Base-by-base conservation (phyloP, 2,329 filamentous ascomycete genomes). In the Nigrograna mackinnonii region DNA sequence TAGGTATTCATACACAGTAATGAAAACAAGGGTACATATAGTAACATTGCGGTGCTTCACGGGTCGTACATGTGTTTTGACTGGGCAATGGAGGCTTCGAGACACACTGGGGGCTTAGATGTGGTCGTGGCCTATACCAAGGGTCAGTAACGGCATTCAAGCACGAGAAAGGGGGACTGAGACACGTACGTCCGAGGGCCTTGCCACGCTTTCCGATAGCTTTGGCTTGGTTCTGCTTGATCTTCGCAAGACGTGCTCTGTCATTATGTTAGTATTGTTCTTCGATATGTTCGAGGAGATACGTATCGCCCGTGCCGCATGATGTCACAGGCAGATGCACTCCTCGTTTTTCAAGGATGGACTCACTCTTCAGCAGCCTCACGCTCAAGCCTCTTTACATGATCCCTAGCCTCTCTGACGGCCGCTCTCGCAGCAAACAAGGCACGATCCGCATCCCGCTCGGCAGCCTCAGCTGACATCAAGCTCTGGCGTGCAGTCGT, bases 161-260 rank as follows among this genome's bases (percentile, higher is more conserved):
- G 14, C 7, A 24, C 4, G 17, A 17, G 14, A n/a, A 28, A 28
- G 24, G 13, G 6, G 13, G 31, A 13, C 14, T 16, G 11, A n/a
- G n/a, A n/a, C n/a, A 82, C 80, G 71, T 74, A 86, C 84, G 80
- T 42, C 85, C 84, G 44, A 87, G 78, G n/a, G 79, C 77, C 66
- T 84, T 83, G n/a, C 82, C 84, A 39, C 83, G 75, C 79, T 85
- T 87, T 5, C 80, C 83, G 21, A 87, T 77, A 57, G 82, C 79
- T 54, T 74, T 77, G 1, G 84, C 85, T 58, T 87, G 80, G 39
- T 76, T 74, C 67, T 85, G 78, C 78, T 88, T 87, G 38, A 87
- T 79, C 76, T 82, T 85, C 2, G 84, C 84, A 31, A 78, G 66
- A 17, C 83, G 71, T 2, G 84, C 80, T 59, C 30, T 30, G 40